Base-by-base conservation (phyloP, 1,139 yeast species). In the Magnusiomyces suaveolens region DNA sequence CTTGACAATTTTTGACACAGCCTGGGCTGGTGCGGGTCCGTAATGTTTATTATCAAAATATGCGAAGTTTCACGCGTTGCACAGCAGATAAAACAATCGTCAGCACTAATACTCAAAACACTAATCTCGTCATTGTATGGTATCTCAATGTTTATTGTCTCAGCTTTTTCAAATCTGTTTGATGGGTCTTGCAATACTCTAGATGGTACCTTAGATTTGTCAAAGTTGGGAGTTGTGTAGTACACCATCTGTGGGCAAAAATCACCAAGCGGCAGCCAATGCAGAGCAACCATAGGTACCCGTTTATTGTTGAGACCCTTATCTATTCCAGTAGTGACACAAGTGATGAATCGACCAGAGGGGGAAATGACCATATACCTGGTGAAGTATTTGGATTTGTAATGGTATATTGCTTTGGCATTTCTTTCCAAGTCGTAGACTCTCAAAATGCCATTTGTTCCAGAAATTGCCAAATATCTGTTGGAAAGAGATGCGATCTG, bases 101-200 rank as follows among this genome's bases (percentile, higher is more conserved):
- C 82, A 1, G 79, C 72, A 20, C 94, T 86, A 66, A 90, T 86
- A 49, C 80, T 79, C 14, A 89, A 69, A 2, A 84, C 74, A 60
- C 84, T 84, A 46, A 90, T 81, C 0, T 95, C 95, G 67, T 89
- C 97, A 48, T 88, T 72, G 66, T 87, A 43, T 0, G 97, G 96
- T 53, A 87, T 75, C 0, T 95, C 83, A 46, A 89, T 84, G 1
- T 94, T 82, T 2, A 84, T 2, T 86, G 84, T 56, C 74, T 78
- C 24, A 75, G 78, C 41, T 71, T 68, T 47, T 52, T 57, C 46
- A 55, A 53, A 26, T 10, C 54, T 39, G 21, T 24, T 38, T 29
- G 52, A 52, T 26, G 53, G 48, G 4, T 44, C 36, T 6, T n/a
- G 41, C n/a, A 36, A 16, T 1, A 36, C 14, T 33, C 14, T 26